Percentiles rank a stretch among this genome's conserved stretches.
Conservation (phyloP, 129 eudicot species). For the Chrysanthemum makinoi region DNA sequence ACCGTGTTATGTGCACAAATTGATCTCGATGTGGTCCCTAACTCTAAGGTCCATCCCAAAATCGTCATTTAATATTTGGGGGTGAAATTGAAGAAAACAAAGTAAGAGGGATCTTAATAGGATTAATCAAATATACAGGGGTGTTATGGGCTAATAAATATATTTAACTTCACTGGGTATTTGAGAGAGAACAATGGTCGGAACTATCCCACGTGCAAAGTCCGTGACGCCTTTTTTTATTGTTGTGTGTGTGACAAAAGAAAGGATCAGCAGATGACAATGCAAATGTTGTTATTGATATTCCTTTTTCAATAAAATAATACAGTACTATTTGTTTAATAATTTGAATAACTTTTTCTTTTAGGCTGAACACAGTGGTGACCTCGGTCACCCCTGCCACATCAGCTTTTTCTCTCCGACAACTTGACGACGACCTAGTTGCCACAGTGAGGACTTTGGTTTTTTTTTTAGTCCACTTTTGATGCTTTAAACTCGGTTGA, state of each 20-base stretch:
- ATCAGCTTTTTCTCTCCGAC: too few relatives aligned
- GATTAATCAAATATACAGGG: not conserved
- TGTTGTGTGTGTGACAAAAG: constrained; percentile 30
- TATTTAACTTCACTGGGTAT: constrained; percentile 1
- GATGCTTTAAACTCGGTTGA: too few relatives aligned
- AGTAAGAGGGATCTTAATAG: constrained; percentile 16
- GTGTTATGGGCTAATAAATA: constrained; percentile 13
- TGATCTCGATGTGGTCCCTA: not conserved
- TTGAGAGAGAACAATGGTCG: constrained; percentile 33
- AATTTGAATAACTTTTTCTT: not conserved
- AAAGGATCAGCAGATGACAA: constrained; percentile 27
- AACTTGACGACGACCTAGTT: too few relatives aligned
- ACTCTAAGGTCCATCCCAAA: not conserved
- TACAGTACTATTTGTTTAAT: constrained; percentile 3
- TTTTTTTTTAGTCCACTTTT: too few relatives aligned
- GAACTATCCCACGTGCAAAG: constrained; percentile 39
- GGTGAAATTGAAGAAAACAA: constrained; percentile 16
- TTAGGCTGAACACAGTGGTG: too few relatives aligned
- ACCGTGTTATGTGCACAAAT: not conserved
- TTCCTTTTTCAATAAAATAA: constrained; percentile 19
- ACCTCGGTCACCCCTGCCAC: too few relatives aligned
- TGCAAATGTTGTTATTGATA: constrained; percentile 4
- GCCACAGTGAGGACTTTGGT: too few relatives aligned
- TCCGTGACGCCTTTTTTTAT: constrained; percentile 21
- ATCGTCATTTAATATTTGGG: not conserved